Evolutionary conservation across 2,329 filamentous ascomycete genomes (phyloP).

Genomic region (Aureobasidium pullulans): DNA sequence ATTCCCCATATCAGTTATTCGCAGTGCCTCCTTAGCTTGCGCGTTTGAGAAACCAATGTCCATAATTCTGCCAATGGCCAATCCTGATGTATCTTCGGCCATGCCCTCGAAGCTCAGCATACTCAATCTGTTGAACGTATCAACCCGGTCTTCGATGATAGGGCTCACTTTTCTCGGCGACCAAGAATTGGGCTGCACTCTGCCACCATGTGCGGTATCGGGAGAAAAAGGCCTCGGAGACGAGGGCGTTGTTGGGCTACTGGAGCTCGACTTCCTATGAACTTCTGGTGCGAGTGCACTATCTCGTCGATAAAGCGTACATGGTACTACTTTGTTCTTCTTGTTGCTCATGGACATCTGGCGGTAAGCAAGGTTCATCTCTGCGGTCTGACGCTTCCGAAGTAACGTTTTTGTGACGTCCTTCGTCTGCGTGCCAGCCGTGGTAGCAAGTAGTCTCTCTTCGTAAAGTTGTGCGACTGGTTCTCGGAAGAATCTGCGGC

Average conservation of each 20-base stretch:
- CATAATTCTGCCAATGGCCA: conserved; percentile 50
- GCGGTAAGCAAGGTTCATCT: conserved; percentile 1
- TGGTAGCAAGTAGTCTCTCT: conserved; percentile 34
- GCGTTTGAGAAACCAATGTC: conserved; percentile 52
- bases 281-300: conserved; percentile 5
- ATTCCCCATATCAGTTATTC: conserved; percentile 53
- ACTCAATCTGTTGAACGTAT: conserved; percentile 19
- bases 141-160: conserved; percentile 22
- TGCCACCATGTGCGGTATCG: background rate
- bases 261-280: background rate
- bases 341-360: background rate
- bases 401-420: background rate
- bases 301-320: background rate
- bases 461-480: conserved; percentile 54
- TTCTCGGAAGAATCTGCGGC: conserved; percentile 53
- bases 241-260: background rate
- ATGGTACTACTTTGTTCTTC: background rate
- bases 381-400: background rate
- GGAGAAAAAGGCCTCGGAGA: background rate
- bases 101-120: conserved; percentile 23
- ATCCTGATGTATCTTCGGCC: conserved; percentile 48
- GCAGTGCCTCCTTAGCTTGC: conserved; percentile 50
- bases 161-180: conserved; percentile 20
- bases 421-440: conserved; percentile 12
- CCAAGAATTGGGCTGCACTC: background rate